Evolutionary conservation across 345 rosid species (phyloP), one percentile per base, ranked within the genome.

Genomic region (Salix arbutifolia): DNA sequence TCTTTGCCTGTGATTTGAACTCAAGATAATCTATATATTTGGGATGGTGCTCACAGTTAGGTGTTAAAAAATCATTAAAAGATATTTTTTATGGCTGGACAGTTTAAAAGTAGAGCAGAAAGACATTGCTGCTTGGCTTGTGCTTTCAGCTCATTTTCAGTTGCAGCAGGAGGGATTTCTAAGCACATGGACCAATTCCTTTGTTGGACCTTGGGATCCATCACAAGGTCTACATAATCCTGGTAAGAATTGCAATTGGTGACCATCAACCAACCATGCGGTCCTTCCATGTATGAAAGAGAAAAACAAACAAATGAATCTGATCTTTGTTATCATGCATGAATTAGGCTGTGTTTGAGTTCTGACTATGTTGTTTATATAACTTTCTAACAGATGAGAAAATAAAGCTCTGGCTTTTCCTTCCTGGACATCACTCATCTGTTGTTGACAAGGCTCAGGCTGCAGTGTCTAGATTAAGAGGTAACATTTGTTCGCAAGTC

Each of bases 201-300:
- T 96, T 85, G 98, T 96, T 78, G 99, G 99, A 83, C 99, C 99
- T 82, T 96, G 99, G 99, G 99, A 96, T 85, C 99, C 97, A 38
- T 96, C 99, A 80, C 99, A 96, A 83, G 99, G 99, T 71, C 76
- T 94, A 81, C 92, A 96, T 79, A 96, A 94, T 83, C 99, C 99
- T 74, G 99, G 99, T 93, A 88, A 83, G 89, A 75, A 68, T 74
- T 69, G 53, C 25, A 44, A 79, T 33, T 8, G 46, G 3, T 53
- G 67, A 31, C 31, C 13, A 37, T 78, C 69, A 38, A 6, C 50
- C 31, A 69, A 14, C 50, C 21, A 44, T 70, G 13, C 5, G 44
- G 53, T 78, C 44, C 35, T 18, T n/a, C 31, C 67, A 67, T 76
- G 58, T 37, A 68, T 17, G 25, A 61, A 61, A 48, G 74, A 18